Evolutionary conservation across 768 basidiomycete genomes (phyloP).

Genomic region (Phlegmacium glaucopus): DNA sequence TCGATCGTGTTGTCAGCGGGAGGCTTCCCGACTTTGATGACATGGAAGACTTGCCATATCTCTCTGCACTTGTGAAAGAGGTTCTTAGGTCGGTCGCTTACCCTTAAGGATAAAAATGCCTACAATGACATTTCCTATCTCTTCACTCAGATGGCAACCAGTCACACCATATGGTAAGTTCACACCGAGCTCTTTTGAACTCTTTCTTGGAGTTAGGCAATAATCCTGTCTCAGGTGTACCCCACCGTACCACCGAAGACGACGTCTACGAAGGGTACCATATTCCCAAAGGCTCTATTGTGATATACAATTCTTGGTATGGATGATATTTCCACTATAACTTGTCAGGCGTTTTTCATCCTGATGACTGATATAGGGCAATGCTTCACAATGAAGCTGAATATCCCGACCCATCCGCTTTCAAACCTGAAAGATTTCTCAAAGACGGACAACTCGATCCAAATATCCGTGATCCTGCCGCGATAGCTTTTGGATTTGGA

Average conservation of each 20-base stretch:
- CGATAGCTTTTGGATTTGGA: slow-evolving; percentile 36
- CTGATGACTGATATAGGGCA: too few relatives aligned
- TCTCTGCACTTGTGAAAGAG: slow-evolving; percentile 33
- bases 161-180: slow-evolving; percentile 28
- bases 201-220: too few relatives aligned
- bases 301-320: slow-evolving; percentile 35
- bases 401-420: slow-evolving; percentile 34
- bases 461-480: too few relatives aligned
- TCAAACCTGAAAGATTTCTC: slow-evolving; percentile 46
- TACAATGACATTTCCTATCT: background rate
- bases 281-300: slow-evolving; percentile 36
- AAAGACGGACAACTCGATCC: slow-evolving; percentile 33
- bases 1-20: too few relatives aligned
- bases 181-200: too few relatives aligned
- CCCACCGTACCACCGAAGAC: too few relatives aligned
- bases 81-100: slow-evolving; percentile 19
- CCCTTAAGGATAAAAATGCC: too few relatives aligned
- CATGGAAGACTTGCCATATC: too few relatives aligned
- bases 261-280: too few relatives aligned
- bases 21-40: too few relatives aligned
- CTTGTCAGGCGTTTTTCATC: too few relatives aligned
- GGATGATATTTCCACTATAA: background rate
- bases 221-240: too few relatives aligned
- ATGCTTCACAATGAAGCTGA: slow-evolving; percentile 29
- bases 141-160: slow-evolving; percentile 25